Conservation (phyloP, 441 rosid species). For the Populus hybrid region DNA sequence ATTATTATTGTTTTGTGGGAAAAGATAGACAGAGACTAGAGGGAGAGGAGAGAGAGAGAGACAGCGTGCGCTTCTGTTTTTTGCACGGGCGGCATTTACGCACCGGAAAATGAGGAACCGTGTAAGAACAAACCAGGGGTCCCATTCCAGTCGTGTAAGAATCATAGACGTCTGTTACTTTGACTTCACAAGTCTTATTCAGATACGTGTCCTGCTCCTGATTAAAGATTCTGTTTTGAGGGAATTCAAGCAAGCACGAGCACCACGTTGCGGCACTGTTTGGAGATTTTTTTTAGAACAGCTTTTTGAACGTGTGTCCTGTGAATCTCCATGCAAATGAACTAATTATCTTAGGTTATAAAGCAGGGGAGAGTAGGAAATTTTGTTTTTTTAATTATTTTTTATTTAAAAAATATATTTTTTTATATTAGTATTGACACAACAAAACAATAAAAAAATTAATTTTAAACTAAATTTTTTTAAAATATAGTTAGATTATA, state of each 20-base stretch:
- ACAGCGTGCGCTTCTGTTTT: neutral
- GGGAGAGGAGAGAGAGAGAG: neutral
- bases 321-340: neutral
- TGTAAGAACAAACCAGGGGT: neutral
- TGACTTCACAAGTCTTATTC: neutral
- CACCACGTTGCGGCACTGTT: neutral
- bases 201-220: neutral
- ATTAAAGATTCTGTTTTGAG: neutral
- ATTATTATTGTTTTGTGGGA: neutral
- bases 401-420: too few species aligned
- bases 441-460: too few species aligned
- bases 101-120: slow-evolving; percentile 2
- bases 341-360: too few species aligned
- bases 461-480: too few species aligned
- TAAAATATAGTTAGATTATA: too few species aligned
- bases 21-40: neutral
- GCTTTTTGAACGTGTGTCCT: neutral
- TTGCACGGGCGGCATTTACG: slow-evolving; percentile 1
- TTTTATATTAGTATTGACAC: too few species aligned
- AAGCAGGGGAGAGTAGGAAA: too few species aligned
- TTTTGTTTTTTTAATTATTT: too few species aligned
- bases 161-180: neutral
- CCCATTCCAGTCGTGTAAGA: neutral
- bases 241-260: neutral
- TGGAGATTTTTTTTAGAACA: neutral